Evolutionary conservation across 352 stramenopile genomes (phyloP), one percentile per base, ranked within the genome.

Genomic region (Phytopythium aichiense): DNA sequence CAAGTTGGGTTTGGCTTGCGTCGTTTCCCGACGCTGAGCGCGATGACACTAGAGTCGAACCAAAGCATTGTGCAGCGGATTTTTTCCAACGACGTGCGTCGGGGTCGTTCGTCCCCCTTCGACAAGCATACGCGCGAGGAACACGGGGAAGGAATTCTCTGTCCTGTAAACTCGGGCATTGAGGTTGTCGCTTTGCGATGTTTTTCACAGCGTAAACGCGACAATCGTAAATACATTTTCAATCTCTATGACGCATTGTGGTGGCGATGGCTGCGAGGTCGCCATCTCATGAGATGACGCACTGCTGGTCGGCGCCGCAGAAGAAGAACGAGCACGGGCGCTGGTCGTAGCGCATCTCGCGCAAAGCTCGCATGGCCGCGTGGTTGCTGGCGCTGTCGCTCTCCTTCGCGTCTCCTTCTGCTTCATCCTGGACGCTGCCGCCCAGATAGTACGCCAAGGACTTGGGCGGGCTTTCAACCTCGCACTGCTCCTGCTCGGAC

Each of bases 281-380:
- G 35, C 20, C n/a, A 9, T 12, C 7, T 60, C 55, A 80, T 5
- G 64, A 80, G 52, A 80, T 64, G 18, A 35, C 70, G 56, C 72
- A 80, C 35, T 71, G 61, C 6, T 58, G 51, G 16, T 58, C 46
- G 15, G 69, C 72, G 63, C 65, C 68, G 18, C 72, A 80, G 7
- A 77, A 48, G 31, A 77, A 68, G 1, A 65, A 67, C 4, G 62
- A 68, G 33, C 69, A 78, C 51, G 73, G 76, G 28, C 63, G 67
- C 11, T 75, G 69, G 22, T 74, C 69, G 20, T 74, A 62, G 4
- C 53, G 31, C 45, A 65, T 37, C 15, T 52, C 38, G 1, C 42
- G 25, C 40, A 35, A 16, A 40, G 35, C 25, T 28, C 38, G 55
- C 23, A 7, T 50, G 38, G 38, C 25, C 37, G 52, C 22, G 2